These are phyloP conservation scores for Naganishia vaughanmartiniae DNA, from an alignment of 768 basidiomycete genomes.

Conservation along the genomic window DNA sequence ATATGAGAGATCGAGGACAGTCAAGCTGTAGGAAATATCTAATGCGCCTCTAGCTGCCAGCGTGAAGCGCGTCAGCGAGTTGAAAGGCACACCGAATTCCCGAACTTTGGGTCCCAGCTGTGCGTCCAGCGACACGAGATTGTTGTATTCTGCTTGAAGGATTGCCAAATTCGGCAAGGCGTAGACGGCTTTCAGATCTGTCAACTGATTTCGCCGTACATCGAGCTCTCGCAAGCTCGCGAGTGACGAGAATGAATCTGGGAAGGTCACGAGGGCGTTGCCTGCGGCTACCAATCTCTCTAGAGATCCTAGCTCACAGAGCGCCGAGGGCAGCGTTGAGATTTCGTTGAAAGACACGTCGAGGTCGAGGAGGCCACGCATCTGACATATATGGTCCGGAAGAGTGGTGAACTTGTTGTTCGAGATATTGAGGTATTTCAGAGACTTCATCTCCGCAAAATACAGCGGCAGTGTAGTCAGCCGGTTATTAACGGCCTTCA, in stretches of 20 bases:
- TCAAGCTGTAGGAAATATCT: slow-evolving; percentile 64
- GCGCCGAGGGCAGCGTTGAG: slow-evolving; percentile 71
- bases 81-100: slow-evolving; percentile 73
- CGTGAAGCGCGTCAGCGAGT: slow-evolving; percentile 62
- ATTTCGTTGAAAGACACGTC: slow-evolving; percentile 95
- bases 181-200: slow-evolving; percentile 68
- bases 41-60: slow-evolving; percentile 58
- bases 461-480: slow-evolving; percentile 81
- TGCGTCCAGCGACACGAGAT: slow-evolving; percentile 74
- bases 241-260: slow-evolving; percentile 62
- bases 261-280: slow-evolving; percentile 73
- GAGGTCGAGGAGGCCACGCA: slow-evolving; percentile 73
- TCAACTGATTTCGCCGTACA: slow-evolving; percentile 78
- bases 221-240: slow-evolving; percentile 69
- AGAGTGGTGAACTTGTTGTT: slow-evolving; percentile 86
- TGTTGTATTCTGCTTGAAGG: slow-evolving; percentile 78
- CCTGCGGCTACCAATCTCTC: slow-evolving; percentile 78
- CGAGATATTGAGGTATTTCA: slow-evolving; percentile 83
- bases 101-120: slow-evolving; percentile 66
- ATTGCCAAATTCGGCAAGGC: slow-evolving; percentile 67
- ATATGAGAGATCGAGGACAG: slow-evolving; percentile 77
- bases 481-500: slow-evolving; percentile 86
- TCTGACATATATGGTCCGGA: slow-evolving; percentile 70
- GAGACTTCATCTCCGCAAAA: slow-evolving; percentile 68
- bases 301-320: slow-evolving; percentile 67